Percentiles rank a stretch among this genome's conserved stretches.
These are phyloP conservation scores for Batkoa obscura DNA, from an alignment of 371 early-diverging fungal species.

Conservation along the genomic window DNA sequence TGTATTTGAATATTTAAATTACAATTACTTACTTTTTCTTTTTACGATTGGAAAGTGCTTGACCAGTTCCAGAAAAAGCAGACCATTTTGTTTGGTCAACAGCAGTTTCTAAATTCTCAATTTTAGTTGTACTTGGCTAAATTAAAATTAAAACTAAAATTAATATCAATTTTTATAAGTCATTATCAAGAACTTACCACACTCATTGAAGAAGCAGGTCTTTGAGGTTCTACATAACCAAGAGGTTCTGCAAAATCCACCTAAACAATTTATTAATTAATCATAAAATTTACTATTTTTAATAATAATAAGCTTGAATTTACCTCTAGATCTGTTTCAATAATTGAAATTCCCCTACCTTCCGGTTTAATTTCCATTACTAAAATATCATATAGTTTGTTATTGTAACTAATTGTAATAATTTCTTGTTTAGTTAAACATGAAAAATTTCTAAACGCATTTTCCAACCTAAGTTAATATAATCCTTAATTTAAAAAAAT, in stretches of 20 bases:
- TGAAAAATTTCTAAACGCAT: conserved; percentile 85
- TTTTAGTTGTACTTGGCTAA: background rate
- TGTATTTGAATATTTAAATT: background rate
- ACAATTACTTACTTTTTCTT: background rate
- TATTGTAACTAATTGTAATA: conserved; percentile 84
- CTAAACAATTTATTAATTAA: conserved; percentile 8
- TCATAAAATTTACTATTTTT: background rate
- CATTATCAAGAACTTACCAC: background rate
- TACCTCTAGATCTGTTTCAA: conserved; percentile 97
- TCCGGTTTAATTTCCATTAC: conserved; percentile 84
- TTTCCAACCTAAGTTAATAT: conserved; percentile 53
- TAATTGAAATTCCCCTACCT: conserved; percentile 73
- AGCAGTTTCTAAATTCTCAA: conserved; percentile 7
- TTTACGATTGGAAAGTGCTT: too few relatives aligned
- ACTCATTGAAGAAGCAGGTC: background rate
- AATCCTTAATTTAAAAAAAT: background rate
- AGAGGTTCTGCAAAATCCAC: conserved; percentile 97
- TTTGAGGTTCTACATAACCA: conserved; percentile 82
- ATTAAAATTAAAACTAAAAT: background rate
- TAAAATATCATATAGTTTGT: conserved; percentile 68
- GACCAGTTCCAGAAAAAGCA: background rate
- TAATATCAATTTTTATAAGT: background rate
- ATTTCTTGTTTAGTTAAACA: conserved; percentile 89
- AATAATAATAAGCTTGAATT: background rate
- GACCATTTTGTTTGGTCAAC: conserved; percentile 4